phyloP scores from a whole-genome alignment of 768 basidiomycete species.

The Hebeloma cylindrosporum region DNA sequence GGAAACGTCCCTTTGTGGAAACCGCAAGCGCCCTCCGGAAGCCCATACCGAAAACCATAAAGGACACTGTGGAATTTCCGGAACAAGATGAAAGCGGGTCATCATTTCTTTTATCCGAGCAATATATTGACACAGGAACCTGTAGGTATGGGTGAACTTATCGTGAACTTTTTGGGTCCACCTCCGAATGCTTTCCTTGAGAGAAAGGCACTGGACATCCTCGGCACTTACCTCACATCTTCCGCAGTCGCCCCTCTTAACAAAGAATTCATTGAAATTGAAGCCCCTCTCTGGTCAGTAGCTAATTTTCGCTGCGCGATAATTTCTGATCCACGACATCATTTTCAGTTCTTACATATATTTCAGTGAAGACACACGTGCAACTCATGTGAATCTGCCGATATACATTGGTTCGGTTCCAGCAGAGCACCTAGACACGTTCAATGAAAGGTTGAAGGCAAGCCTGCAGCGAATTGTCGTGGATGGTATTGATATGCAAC shows the following conservation, averaged over 20 bases:
- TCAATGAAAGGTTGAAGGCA: slow-evolving; percentile 64
- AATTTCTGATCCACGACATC: not conserved
- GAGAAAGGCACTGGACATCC: slow-evolving; percentile 80
- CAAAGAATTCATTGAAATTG: slow-evolving; percentile 91
- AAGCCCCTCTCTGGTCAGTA: slow-evolving; percentile 81
- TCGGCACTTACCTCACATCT: slow-evolving; percentile 87
- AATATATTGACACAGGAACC: slow-evolving; percentile 1
- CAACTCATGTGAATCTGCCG: slow-evolving; percentile 69
- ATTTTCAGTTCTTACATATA: slow-evolving; percentile 74
- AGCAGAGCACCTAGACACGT: slow-evolving; percentile 68
- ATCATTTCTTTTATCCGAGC: not conserved
- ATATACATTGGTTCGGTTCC: slow-evolving; percentile 86
- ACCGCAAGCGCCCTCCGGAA: slow-evolving; percentile 68
- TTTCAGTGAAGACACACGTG: slow-evolving; percentile 75
- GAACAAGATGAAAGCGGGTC: slow-evolving; percentile 86
- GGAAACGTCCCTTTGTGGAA: slow-evolving; percentile 95
- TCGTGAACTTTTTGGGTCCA: slow-evolving; percentile 80
- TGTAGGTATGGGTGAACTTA: slow-evolving; percentile 75
- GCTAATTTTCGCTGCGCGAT: not conserved
- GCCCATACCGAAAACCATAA: slow-evolving; percentile 50
- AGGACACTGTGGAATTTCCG: slow-evolving; percentile 84
- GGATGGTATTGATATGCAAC: slow-evolving; percentile 84
- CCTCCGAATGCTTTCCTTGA: slow-evolving; percentile 67
- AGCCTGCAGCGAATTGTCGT: slow-evolving; percentile 69
- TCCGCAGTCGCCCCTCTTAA: slow-evolving; percentile 79